Percentiles rank a stretch among this genome's conserved stretches.
Evolutionary conservation across 306 rosid genomes (phyloP).

Genomic region (Carpinus fangiana): DNA sequence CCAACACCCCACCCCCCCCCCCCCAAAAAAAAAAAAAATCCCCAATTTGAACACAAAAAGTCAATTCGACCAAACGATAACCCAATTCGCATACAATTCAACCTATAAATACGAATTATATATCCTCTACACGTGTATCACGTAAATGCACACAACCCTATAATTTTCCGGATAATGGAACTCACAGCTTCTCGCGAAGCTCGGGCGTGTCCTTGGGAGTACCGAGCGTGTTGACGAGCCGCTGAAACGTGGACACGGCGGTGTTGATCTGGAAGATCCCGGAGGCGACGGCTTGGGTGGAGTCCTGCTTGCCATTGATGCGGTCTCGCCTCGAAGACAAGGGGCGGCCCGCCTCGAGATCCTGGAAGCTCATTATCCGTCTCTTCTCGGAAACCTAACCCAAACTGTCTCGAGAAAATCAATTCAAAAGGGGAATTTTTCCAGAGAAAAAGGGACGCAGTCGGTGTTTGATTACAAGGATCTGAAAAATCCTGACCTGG

Average conservation of each 20-base stretch:
- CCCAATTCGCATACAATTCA: not conserved
- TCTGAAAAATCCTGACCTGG: slow-evolving; percentile 24
- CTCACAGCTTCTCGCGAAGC: slow-evolving; percentile 94
- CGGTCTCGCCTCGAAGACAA: slow-evolving; percentile 61
- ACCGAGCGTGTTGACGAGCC: slow-evolving; percentile 96
- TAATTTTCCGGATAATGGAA: not conserved
- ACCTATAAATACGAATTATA: not conserved
- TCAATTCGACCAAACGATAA: not conserved
- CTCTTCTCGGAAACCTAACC: slow-evolving; percentile 21
- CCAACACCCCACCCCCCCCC: no score
- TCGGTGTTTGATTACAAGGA: slow-evolving; percentile 29
- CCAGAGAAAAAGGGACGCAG: slow-evolving; percentile 24
- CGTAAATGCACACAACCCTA: not conserved
- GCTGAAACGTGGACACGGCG: slow-evolving; percentile 90
- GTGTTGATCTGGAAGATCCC: slow-evolving; percentile 99
- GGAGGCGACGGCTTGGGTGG: slow-evolving; percentile 92
- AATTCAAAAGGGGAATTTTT: not conserved
- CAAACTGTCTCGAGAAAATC: slow-evolving; percentile 46
- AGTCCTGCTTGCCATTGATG: slow-evolving; percentile 70
- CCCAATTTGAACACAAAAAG: not conserved
- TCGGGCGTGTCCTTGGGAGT: slow-evolving; percentile 96
- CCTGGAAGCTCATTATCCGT: slow-evolving; percentile 83
- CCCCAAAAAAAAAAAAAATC: not conserved
- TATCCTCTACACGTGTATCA: not conserved
- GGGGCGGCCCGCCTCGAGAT: slow-evolving; percentile 75